Evolutionary conservation across 106 monocot species (phyloP), one percentile per base, ranked within the genome.

Genomic region (Acorus calamus): DNA sequence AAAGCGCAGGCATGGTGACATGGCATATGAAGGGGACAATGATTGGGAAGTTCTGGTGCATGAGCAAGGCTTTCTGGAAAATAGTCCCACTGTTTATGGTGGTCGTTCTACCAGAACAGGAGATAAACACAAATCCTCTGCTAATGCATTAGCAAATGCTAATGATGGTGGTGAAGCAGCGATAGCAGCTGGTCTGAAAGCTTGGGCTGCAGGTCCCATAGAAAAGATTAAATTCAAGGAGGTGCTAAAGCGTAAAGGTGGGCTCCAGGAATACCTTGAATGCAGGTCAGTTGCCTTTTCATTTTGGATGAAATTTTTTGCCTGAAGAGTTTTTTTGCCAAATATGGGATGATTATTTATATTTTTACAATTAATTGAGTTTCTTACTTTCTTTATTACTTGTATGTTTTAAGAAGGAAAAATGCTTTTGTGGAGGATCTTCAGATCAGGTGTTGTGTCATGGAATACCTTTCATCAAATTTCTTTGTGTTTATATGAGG

Each of bases 171-270:
- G 69, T 70, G 50, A 70, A 47, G 74, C 85, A 60, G 91, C 96
- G 45, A 85, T 98, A 48, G 78, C 87, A 73, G 83, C 81, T 68
- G 96, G 96, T 43, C 69, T 98, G 61, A 91, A 88, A 71, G 84
- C 83, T 73, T 66, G 57, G 71, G 78, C 76, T 75, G 66, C 63
- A 73, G 75, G 65, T 60, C 85, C 85, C 42, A 79, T 98, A 74
- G 96, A 98, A 66, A 85, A 85, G 81, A 74, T 98, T 55, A 98
- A 81, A 77, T 98, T 98, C 57, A 98, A 85, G 60, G 88, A 98
- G 8, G 11, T 98, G 43, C 72, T 98, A 47, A 98, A 83, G 68
- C 82, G 79, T 49, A 98, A 85, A 78, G 87, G 85, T 64, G 96
- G 88, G n/a, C 75, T 92, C 52, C 85, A 78, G 62, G 84, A 98